phyloP scores from a whole-genome alignment of 306 rosid genomes.

The Chamaecrista fasciculata region DNA sequence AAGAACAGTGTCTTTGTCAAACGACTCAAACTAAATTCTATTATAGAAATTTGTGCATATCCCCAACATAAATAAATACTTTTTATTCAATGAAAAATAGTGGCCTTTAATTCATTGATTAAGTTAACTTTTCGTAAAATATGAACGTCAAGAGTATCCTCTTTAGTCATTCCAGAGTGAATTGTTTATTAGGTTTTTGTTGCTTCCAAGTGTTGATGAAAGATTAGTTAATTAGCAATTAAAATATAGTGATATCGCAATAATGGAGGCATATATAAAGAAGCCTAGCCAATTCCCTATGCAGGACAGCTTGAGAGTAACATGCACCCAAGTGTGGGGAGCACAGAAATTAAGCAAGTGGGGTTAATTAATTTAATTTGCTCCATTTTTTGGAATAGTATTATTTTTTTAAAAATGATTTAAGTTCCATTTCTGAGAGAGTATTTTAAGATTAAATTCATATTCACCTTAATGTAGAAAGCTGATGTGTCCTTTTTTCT shows the following conservation, averaged over 20 bases:
- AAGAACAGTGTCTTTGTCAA: too few species aligned
- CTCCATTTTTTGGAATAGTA: too few species aligned
- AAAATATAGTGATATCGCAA: neutral
- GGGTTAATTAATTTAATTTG: too few species aligned
- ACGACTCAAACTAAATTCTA: too few species aligned
- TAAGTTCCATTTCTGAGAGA: too few species aligned
- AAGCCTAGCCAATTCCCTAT: neutral
- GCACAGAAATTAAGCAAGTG: neutral
- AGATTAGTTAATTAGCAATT: too few species aligned
- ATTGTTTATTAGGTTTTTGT: neutral
- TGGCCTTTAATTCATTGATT: neutral
- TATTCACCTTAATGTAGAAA: too few species aligned
- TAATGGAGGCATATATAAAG: constrained; percentile 15
- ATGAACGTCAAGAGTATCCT: constrained; percentile 1
- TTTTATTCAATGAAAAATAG: neutral
- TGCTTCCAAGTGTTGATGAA: constrained; percentile 2
- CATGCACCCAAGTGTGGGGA: constrained; percentile 2
- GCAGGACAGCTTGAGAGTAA: neutral
- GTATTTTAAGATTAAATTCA: too few species aligned
- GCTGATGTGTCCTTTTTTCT: too few species aligned
- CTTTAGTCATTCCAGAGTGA: neutral
- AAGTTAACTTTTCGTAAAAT: neutral
- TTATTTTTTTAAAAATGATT: too few species aligned
- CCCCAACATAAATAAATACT: too few species aligned
- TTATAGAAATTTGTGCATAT: too few species aligned